A percentile compares a stretch with the other conserved stretches of the same genome.
Evolutionary conservation across 1,284 basidiomycete genomes (phyloP).

Genomic region (Marasmius tenuissimus): DNA sequence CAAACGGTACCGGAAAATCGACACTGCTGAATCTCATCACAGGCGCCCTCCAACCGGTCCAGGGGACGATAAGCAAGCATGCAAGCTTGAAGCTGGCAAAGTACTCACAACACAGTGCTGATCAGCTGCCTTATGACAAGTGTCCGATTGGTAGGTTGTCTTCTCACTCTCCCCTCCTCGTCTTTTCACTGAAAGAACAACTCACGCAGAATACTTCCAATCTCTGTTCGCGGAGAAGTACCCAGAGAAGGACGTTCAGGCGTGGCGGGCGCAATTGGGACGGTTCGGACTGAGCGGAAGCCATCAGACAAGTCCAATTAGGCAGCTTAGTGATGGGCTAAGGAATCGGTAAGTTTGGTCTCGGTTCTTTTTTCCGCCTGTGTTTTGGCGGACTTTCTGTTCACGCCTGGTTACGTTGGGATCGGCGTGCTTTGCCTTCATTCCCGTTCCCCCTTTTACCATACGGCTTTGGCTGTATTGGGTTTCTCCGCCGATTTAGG

Average conservation of each 20-base stretch:
- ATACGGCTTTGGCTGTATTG: too few species aligned
- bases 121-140: slow-evolving; percentile 95
- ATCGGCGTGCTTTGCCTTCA: not conserved
- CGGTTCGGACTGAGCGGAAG: slow-evolving; percentile 94
- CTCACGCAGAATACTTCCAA: slow-evolving; percentile 77
- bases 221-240: slow-evolving; percentile 78
- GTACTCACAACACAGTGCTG: slow-evolving; percentile 98
- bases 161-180: not conserved
- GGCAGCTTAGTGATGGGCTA: slow-evolving; percentile 92
- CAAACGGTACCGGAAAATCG: slow-evolving; percentile 98
- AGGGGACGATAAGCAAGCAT: slow-evolving; percentile 90
- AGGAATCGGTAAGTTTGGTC: slow-evolving; percentile 74
- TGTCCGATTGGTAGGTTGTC: slow-evolving; percentile 68
- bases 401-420: not conserved
- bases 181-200: not conserved
- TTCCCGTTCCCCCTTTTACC: too few species aligned
- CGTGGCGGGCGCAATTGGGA: slow-evolving; percentile 93
- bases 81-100: slow-evolving; percentile 91
- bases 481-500: too few species aligned
- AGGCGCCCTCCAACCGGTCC: slow-evolving; percentile 74
- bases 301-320: slow-evolving; percentile 94
- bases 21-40: slow-evolving; percentile 97
- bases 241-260: slow-evolving; percentile 93
- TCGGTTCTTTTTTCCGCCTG: slow-evolving; percentile 1
- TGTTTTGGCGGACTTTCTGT: slow-evolving; percentile 10